Conservation (phyloP, 306 rosid genomes). For the Casuarina equisetifolia region DNA sequence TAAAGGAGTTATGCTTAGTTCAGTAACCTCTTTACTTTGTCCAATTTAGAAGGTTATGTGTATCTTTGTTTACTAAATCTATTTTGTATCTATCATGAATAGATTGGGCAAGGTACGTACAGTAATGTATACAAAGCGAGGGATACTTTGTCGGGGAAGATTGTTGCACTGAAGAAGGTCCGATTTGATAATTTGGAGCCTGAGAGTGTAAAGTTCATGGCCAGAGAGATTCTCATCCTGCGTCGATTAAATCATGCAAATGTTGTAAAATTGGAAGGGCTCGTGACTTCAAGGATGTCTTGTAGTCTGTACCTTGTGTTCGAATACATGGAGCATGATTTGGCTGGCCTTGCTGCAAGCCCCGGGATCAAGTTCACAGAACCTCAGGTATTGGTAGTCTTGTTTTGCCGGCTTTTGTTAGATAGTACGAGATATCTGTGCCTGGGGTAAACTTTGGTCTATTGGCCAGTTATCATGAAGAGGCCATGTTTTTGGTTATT, state of each 20-base stretch:
- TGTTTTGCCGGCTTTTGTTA: constrained; percentile 12
- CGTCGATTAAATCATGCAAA: constrained; percentile 89
- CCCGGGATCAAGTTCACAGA: constrained; percentile 74
- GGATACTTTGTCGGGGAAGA: constrained; percentile 70
- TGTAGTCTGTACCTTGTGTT: constrained; percentile 88
- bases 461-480: constrained; percentile 3
- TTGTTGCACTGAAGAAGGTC: constrained; percentile 86
- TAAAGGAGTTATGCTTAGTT: neutral
- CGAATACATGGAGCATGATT: constrained; percentile 87
- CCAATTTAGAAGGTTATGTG: constrained; percentile 4
- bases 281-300: constrained; percentile 88
- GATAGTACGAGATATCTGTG: constrained; percentile 19
- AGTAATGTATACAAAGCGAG: constrained; percentile 95
- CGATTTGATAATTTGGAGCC: constrained; percentile 95
- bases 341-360: constrained; percentile 91
- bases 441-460: neutral
- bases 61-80: constrained; percentile 15
- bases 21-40: neutral
- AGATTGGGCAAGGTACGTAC: constrained; percentile 95
- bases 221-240: constrained; percentile 80
- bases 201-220: constrained; percentile 91
- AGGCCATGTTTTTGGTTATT: constrained; percentile 30
- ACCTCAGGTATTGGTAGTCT: constrained; percentile 59
- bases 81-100: constrained; percentile 30
- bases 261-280: constrained; percentile 81